Percentiles rank a stretch among this genome's conserved stretches.
phyloP scores from a whole-genome alignment of 805 yeast genomes.

The Lachancea dasiensis region DNA sequence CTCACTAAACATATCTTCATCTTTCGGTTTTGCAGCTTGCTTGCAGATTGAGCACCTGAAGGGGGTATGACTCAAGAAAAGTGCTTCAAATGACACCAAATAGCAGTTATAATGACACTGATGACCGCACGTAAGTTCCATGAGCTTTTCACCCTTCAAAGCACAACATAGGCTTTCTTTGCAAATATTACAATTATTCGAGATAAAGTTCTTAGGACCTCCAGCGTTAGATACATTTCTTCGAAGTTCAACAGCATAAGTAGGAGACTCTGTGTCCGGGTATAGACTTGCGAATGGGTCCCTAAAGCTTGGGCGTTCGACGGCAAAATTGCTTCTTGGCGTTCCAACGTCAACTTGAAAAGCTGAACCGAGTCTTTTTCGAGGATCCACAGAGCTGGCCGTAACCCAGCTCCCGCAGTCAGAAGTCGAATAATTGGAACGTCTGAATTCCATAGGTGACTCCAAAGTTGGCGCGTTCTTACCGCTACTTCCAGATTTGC shows the following conservation, averaged over 20 bases:
- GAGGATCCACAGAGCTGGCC: conserved; percentile 5
- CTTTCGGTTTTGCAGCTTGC: conserved; percentile 22
- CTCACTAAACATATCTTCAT: conserved; percentile 25
- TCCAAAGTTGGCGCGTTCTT: conserved; percentile 2
- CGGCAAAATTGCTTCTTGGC: neutral
- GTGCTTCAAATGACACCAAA: conserved; percentile 25
- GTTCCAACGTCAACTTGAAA: neutral
- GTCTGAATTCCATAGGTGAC: conserved; percentile 7
- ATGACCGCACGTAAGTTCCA: conserved; percentile 41
- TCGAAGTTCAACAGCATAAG: conserved; percentile 13
- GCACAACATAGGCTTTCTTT: conserved; percentile 37
- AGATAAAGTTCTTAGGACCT: conserved; percentile 24
- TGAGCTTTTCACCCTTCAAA: conserved; percentile 38
- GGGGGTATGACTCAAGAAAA: conserved; percentile 11
- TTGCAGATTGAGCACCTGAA: conserved; percentile 30
- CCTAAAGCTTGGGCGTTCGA: conserved; percentile 1
- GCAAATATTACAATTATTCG: conserved; percentile 39
- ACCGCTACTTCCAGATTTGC: conserved; percentile 5
- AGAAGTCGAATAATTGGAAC: conserved; percentile 3
- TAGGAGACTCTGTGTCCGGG: conserved; percentile 25
- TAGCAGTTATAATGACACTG: conserved; percentile 42
- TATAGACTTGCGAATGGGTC: conserved; percentile 15
- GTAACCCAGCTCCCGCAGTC: conserved; percentile 5
- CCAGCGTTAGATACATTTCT: conserved; percentile 14
- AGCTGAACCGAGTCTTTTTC: conserved; percentile 1